Evolutionary conservation across 1,139 yeast genomes (phyloP).

Genomic region (Pichia sorboxylosa): DNA sequence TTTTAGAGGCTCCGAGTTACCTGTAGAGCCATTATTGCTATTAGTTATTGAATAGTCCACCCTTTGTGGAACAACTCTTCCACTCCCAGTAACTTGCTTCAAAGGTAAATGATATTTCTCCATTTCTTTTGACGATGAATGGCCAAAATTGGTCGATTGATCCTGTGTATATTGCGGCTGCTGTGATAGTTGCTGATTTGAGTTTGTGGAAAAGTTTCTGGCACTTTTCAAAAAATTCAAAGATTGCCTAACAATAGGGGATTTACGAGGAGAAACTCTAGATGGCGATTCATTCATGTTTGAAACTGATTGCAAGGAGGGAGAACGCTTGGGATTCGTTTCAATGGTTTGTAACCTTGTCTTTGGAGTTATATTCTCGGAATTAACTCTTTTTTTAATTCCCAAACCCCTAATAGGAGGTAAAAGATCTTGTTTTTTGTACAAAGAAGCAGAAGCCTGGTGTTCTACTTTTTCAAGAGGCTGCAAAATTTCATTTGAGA

Average conservation of each 20-base stretch:
- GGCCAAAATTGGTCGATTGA: slow-evolving; percentile 6
- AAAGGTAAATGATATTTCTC: slow-evolving; percentile 22
- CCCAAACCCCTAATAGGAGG: slow-evolving; percentile 6
- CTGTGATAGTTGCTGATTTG: slow-evolving; percentile 4
- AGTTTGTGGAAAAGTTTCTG: slow-evolving; percentile 16
- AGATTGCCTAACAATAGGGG: slow-evolving; percentile 21
- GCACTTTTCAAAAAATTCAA: slow-evolving; percentile 17
- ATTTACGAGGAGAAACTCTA: slow-evolving; percentile 8
- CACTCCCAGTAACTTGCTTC: slow-evolving; percentile 25
- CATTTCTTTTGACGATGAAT: slow-evolving; percentile 13
- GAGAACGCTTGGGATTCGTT: background rate
- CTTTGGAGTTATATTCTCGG: background rate
- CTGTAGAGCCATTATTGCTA: too few species aligned
- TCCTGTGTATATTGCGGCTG: slow-evolving; percentile 3
- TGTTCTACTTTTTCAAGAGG: too few species aligned
- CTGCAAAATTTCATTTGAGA: too few species aligned
- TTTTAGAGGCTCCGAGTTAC: slow-evolving; percentile 13
- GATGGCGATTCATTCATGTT: background rate
- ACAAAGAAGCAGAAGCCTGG: background rate
- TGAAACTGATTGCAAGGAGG: background rate
- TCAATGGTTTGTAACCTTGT: slow-evolving; percentile 5
- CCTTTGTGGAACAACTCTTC: slow-evolving; percentile 33
- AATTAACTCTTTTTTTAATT: slow-evolving; percentile 2
- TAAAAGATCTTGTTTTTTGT: slow-evolving; percentile 2
- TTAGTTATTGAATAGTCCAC: slow-evolving; percentile 22